Evolutionary conservation across 1,284 basidiomycete species (phyloP), one percentile per base, ranked within the genome.

Genomic region (Nidula niveotomentosa): DNA sequence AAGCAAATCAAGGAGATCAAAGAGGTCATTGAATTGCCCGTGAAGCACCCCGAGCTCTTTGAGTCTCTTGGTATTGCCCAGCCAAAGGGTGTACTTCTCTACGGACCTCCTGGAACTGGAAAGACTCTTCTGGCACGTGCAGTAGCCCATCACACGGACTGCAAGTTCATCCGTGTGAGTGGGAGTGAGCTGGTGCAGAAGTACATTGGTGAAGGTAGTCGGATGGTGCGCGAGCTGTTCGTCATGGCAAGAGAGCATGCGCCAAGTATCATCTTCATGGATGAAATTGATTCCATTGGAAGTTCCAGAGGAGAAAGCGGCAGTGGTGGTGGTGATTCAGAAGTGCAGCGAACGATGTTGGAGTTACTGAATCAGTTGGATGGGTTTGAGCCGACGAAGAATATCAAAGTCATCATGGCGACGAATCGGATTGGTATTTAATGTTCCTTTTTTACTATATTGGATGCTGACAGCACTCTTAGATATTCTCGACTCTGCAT

Each of bases 231-330:
- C 57, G 96, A 99, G 76, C 76, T 99, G 53, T 99, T 99, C 79
- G 94, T 98, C 60, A 98, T 98, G 96, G 96, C 97, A 1, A 77
- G 96, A 60, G 96, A 98, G 72, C 96, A 98, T 69, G 96, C 96
- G 30, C 96, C 97, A n/a, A 93, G 90, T 70, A 98, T 99, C 77
- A 97, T 99, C 69, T 98, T 99, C 79, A 98, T 99, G 94, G 96
- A 99, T 75, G 96, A 99, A 73, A 98, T 99, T 63, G 96, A 99
- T 76, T 96, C 93, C 18, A 99, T 99, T 66, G 96, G 96, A 53
- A 94, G 91, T 58, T 95, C 93, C 54, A 78, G 96, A 69, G 94
- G 95, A 23, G 94, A 95, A 64, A 88, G 91, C 62, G 91, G 93
- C 9, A 91, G 91, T 30, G 91, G 93, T 0, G 87, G 91, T 46